Evolutionary conservation across 768 basidiomycete genomes (phyloP), one percentile per base, ranked within the genome.

Genomic region (Sarcomyxa edulis): DNA sequence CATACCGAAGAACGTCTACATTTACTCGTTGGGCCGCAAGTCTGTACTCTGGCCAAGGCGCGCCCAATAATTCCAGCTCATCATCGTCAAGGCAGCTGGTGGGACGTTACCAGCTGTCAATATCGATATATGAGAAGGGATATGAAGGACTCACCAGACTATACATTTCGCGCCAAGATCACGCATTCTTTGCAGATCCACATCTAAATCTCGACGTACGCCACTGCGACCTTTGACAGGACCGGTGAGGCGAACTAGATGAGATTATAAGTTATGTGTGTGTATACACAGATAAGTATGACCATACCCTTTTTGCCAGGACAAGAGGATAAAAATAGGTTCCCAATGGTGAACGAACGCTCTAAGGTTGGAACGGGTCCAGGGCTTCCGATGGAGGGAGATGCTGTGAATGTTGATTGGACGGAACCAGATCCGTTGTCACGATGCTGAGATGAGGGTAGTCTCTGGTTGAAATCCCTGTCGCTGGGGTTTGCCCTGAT

Each of bases 231-330:
- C 91, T 52, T 78, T 80, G 7, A 83, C 72, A 21, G 87, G 83
- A 3, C 88, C 88, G 35, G 68, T 68, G 18, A 88, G 62, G 39
- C 88, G 77, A 12, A 88, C 84, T 87, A 35, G 21, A 26, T 24
- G 40, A 29, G 16, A 35, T 29, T 2, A 34, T 28, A 18, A 27
- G 22, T 32, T 24, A 22, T 29, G 35, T 35, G 19, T 23, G 16
- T 28, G 25, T 12, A 31, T 47, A n/a, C 31, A 25, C 9, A 31
- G 27, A 32, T 23, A 18, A 15, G 31, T 14, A 20, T n/a, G 37
- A 26, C 19, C 59, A 7, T 21, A 82, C 84, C 82, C 72, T 96
- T 92, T 61, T 98, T 98, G 4, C 94, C 94, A 2, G 94, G 94
- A 64, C 95, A 97, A 5, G 88, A 92, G 5, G 87, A 91, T 22